Evolutionary conservation across 306 rosid species (phyloP), one percentile per base, ranked within the genome.

Genomic region (Medicago ruthenica): DNA sequence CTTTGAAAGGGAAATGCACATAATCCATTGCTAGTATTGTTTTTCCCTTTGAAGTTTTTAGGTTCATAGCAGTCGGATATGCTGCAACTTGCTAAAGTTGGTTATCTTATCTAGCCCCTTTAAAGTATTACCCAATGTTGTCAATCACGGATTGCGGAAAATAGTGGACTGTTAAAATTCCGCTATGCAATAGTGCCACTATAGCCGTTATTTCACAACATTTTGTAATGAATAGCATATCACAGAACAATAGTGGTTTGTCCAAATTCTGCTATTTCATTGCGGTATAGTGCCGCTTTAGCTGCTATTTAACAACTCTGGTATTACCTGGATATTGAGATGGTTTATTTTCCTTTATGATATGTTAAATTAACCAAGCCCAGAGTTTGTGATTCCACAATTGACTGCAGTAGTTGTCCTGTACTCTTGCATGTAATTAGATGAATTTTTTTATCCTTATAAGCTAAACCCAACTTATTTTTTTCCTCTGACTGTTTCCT

Each of bases 331-430:
- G 63, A 48, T 63, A 70, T 47, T 79, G 54, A 42, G 41, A 64
- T 48, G 37, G 47, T n/a, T 54, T 70, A 11, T 3, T 63, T 66
- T 74, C 9, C 18, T 53, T 41, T 67, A 61, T 39, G 55, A 68
- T 41, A 68, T 31, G 61, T 62, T n/a, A 21, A 50, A 74, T 70
- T 47, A 31, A 34, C 36, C 47, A 16, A 20, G 2, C 21, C 68
- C 55, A 22, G n/a, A 18, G 17, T 41, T 59, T 44, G 21, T 74
- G 39, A 68, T 61, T 31, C 44, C 9, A 61, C 62, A 15, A 68
- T 42, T 51, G 57, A 53, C 47, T 16, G 20, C 36, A 9, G 36
- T 36, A 27, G 65, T 51, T 21, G 69, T 3, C 31, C 31, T 27
- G 31, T 27, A 27, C 4, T 65, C 66, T 6, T 34, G 53, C 37